Conservation (phyloP, 2,329 filamentous ascomycete genomes). For the Verticillium zaregamsianum region DNA sequence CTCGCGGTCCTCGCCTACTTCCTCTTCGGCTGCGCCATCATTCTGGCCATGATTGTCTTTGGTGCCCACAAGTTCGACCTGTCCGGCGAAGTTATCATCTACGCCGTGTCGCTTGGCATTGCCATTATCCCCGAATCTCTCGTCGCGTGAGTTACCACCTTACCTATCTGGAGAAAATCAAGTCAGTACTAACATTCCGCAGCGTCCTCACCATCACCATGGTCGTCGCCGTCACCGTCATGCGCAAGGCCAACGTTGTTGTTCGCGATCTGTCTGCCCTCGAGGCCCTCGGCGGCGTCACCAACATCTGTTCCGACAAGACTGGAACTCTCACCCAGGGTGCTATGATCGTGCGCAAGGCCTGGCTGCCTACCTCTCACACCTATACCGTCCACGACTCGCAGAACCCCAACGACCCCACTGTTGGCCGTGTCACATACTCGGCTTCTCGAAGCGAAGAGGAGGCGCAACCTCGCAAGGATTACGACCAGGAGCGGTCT, state of each 20-base stretch:
- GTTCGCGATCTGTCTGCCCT: constrained; percentile 63
- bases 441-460: constrained; percentile 30
- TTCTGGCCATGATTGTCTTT: constrained; percentile 55
- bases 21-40: constrained; percentile 66
- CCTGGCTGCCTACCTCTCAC: constrained; percentile 56
- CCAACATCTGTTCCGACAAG: constrained; percentile 71
- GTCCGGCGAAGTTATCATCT: constrained; percentile 50
- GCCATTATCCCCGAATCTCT: constrained; percentile 62
- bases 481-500: constrained; percentile 57
- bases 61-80: constrained; percentile 50
- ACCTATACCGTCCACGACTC: constrained; percentile 59
- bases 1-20: constrained; percentile 73
- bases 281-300: constrained; percentile 67
- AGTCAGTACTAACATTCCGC: constrained; percentile 11
- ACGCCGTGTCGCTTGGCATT: constrained; percentile 54
- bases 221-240: constrained; percentile 60
- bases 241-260: constrained; percentile 61
- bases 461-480: constrained; percentile 36
- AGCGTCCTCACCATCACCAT: constrained; percentile 67
- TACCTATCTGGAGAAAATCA: neutral
- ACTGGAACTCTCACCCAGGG: constrained; percentile 67
- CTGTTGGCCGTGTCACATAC: constrained; percentile 49
- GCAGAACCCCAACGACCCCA: constrained; percentile 58
- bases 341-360: constrained; percentile 66
- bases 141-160: constrained; percentile 44